These are phyloP conservation scores for Ceratocystiopsis sp. DNA, from an alignment of 2,329 filamentous ascomycete genomes.

Conservation along the genomic window DNA sequence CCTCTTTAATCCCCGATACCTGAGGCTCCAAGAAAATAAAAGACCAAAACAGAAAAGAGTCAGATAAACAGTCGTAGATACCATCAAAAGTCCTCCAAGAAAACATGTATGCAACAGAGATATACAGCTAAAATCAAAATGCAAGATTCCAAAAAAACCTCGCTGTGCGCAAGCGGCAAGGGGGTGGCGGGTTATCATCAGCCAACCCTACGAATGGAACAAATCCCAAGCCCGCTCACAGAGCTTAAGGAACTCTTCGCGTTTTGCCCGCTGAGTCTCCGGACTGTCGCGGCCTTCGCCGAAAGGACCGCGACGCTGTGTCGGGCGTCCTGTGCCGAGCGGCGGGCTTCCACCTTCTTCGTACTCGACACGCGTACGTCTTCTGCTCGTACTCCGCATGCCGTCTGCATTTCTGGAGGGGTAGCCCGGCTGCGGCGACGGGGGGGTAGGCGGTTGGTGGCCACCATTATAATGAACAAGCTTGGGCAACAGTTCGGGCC, in stretches of 20 bases:
- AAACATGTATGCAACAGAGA: conserved; percentile 1
- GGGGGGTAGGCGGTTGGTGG: conserved; percentile 83
- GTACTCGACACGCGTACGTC: conserved; percentile 76
- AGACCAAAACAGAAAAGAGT: not conserved
- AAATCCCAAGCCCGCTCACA: conserved; percentile 91
- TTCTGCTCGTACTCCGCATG: conserved; percentile 45
- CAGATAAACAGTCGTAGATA: not conserved
- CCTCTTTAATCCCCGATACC: not conserved
- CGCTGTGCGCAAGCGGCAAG: too few species aligned
- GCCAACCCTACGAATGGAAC: conserved; percentile 56
- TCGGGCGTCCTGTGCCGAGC: conserved; percentile 53
- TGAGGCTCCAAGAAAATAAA: not conserved
- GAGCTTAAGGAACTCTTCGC: conserved; percentile 75
- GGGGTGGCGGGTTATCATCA: too few species aligned
- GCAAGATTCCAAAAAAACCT: not conserved
- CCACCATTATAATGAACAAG: conserved; percentile 80
- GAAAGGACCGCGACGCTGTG: conserved; percentile 50
- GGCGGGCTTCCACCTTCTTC: conserved; percentile 83
- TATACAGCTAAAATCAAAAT: not conserved
- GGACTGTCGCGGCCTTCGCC: conserved; percentile 69
- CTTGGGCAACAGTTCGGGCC: conserved; percentile 80
- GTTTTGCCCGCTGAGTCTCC: conserved; percentile 70
- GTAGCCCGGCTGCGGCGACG: conserved; percentile 49
- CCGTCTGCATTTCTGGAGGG: conserved; percentile 24
- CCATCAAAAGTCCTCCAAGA: not conserved